These are phyloP conservation scores for Dictyostelium brefeldianum DNA, from an alignment of 78 protist genomes.

Conservation along the genomic window DNA sequence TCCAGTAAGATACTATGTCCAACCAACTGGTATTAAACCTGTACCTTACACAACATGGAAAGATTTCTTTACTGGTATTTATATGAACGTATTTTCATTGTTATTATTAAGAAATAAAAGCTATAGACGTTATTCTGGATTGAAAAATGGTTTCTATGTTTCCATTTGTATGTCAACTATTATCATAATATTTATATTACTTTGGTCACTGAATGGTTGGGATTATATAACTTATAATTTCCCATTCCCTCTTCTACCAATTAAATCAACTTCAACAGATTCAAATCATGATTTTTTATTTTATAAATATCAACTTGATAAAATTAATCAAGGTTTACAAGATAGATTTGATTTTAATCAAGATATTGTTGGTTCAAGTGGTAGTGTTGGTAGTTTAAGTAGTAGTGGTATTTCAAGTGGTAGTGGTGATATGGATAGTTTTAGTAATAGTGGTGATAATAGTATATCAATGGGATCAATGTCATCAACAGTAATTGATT, in stretches of 20 bases:
- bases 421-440: background rate
- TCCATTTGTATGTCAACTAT: background rate
- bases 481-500: background rate
- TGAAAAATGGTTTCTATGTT: slow-evolving; percentile 51
- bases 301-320: no score
- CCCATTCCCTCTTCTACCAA: slow-evolving; percentile 37
- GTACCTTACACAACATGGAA: slow-evolving; percentile 31
- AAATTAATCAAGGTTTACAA: no score
- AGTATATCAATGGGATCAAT: background rate
- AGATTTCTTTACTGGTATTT: slow-evolving; percentile 26
- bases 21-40: slow-evolving; percentile 29
- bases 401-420: slow-evolving; percentile 7
- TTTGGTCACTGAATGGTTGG: slow-evolving; percentile 26
- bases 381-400: background rate
- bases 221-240: slow-evolving; percentile 45
- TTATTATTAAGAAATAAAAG: background rate
- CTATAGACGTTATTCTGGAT: slow-evolving; percentile 26
- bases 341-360: no score
- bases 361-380: no score
- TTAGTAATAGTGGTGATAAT: background rate
- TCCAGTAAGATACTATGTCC: background rate
- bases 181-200: background rate
- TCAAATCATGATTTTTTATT: background rate
- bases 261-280: background rate
- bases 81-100: slow-evolving; percentile 18